Conservation (phyloP, 2,329 filamentous ascomycete genomes). For the Zalaria obscura region DNA sequence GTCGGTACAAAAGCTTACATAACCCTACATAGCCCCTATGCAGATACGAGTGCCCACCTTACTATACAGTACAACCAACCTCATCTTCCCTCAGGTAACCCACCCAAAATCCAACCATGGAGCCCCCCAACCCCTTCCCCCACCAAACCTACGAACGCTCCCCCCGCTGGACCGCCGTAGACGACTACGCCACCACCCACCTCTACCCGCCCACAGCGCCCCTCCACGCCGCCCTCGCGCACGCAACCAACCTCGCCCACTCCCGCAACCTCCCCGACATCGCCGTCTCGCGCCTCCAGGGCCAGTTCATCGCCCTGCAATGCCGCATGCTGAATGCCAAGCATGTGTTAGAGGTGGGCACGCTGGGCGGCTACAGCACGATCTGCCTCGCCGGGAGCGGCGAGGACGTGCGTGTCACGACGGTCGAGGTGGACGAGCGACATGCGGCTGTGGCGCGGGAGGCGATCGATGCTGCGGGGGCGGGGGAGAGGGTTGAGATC, state of each 20-base stretch:
- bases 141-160: constrained; percentile 14
- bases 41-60: too few relatives aligned
- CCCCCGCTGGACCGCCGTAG: constrained; percentile 24
- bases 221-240: constrained; percentile 14
- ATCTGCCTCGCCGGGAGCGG: constrained; percentile 9
- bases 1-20: too few relatives aligned
- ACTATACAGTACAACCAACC: too few relatives aligned
- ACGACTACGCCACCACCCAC: constrained; percentile 20
- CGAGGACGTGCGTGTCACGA: constrained; percentile 8
- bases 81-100: too few relatives aligned
- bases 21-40: too few relatives aligned
- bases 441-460: constrained; percentile 7
- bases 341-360: constrained; percentile 12
- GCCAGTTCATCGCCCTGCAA: constrained; percentile 26
- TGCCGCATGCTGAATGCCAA: constrained; percentile 12
- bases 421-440: constrained; percentile 8
- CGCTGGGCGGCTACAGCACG: constrained; percentile 10
- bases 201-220: constrained; percentile 15
- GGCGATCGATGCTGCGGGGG: constrained; percentile 6
- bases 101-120: not conserved
- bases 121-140: not conserved
- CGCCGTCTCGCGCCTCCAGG: constrained; percentile 20
- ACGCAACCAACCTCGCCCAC: constrained; percentile 19
- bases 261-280: constrained; percentile 24
- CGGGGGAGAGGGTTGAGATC: constrained; percentile 9